Base-by-base conservation (phyloP, 345 rosid species). In the Acer negundo region DNA sequence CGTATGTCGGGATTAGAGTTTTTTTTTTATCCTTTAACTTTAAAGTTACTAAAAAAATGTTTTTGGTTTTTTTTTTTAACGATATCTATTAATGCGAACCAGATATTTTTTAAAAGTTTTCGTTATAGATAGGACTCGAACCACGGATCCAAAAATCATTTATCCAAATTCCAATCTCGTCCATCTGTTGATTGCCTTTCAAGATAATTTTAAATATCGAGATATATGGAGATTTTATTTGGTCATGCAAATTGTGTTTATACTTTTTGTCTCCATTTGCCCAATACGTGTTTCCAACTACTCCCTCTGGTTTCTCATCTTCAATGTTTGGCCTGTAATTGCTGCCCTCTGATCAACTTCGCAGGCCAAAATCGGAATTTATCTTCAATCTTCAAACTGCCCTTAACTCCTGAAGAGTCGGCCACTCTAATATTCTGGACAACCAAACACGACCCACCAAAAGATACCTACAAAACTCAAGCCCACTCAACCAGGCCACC, bases 301-400 rank as follows among this genome's bases (percentile, higher is more conserved):
- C 44, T 19, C 44, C 76, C 81, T 69, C 62, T 64, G 3, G 55
- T 35, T 69, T 42, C 78, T 82, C 85, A 85, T 82, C 83, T 58
- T 17, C 40, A 77, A 62, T 64, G 76, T 6, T 77, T 81, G 87
- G 85, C 69, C 42, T 19, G 7, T 13, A 65, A n/a, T 74, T 17
- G 22, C 15, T 35, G 35, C 62, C 55, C 6, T 77, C n/a, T 51
- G 5, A 51, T 15, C 56, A 38, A 22, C 20, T 10, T 7, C 24
- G 2, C 38, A 12, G 8, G 15, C 35, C 22, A 75, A 61, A 58
- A 7, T 42, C 72, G 51, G 3, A 44, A 70, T 31, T 62, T 24
- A 35, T 69, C 40, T 31, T 66, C 77, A 23, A 31, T 31, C 35
- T 31, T 31, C 35, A 78, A 40, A n/a, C 7, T 19, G 38, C 64